Evolutionary conservation across 176 grass and related monocot genomes (phyloP), one percentile per base, ranked within the genome.

Genomic region (Phoenix dactylifera): DNA sequence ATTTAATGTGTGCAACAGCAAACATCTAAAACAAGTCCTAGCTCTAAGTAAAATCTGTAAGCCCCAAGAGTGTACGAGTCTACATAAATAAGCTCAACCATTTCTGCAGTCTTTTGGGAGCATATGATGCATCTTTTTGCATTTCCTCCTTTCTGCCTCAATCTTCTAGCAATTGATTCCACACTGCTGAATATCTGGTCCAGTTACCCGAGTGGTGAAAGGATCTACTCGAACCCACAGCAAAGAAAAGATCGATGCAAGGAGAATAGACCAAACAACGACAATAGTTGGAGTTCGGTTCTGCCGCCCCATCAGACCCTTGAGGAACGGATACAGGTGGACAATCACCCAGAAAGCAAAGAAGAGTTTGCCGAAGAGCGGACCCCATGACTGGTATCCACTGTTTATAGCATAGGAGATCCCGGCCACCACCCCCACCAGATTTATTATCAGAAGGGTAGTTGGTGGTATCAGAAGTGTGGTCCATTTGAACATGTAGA

Each of bases 281-380:
- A 65, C 63, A n/a, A 65, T 65, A 9, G 63, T 65, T 2, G 63
- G 63, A 7, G 63, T 65, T 2, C 63, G 22, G 63, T 65, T 65
- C 49, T 65, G 63, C 23, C 23, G 50, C 12, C 63, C 63, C 63
- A 65, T 65, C 49, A 65, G 63, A 26, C 63, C 63, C 51, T 65
- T 65, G 22, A 65, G 49, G 49, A 65, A 65, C 4, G 63, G 63
- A 18, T 65, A 65, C 1, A 65, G 63, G 51, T 65, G 63, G 22
- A 65, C 15, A 4, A 65, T 65, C 49, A 65, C 63, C 63, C 63
- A 65, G 10, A 65, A 22, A 2, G 63, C 63, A n/a, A 65, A 65
- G 63, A 65, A 65, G 5, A 65, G 49, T 65, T 65, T 65, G 35
- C 63, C 63, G 26, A 65, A 65, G 10, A 65, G 63, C 1, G 63